Conservation (phyloP, 2,329 filamentous ascomycete species). For the Apiospora kogelbergensis region DNA sequence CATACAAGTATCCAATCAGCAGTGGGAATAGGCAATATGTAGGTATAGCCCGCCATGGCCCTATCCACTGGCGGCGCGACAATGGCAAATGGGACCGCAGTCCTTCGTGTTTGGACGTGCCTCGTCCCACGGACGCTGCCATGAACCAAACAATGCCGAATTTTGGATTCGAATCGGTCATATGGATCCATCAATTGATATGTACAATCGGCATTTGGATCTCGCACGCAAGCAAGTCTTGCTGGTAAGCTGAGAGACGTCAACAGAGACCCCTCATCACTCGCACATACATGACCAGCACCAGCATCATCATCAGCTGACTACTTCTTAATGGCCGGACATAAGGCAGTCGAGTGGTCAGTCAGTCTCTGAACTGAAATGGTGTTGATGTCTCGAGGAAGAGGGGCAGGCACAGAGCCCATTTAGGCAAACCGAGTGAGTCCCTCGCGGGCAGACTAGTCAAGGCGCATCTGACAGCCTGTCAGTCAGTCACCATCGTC, state of each 20-base stretch:
- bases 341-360: no score
- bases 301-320: no score
- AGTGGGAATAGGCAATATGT: neutral
- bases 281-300: neutral
- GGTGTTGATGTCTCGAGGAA: neutral
- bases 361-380: neutral
- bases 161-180: constrained; percentile 3
- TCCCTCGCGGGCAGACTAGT: neutral
- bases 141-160: neutral
- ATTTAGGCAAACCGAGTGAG: neutral
- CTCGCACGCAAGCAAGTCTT: neutral
- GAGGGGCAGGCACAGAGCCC: neutral
- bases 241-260: neutral
- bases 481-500: neutral
- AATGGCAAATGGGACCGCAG: neutral
- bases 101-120: neutral
- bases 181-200: constrained; percentile 2
- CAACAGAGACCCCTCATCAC: neutral
- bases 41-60: neutral
- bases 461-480: neutral
- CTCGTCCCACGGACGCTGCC: neutral
- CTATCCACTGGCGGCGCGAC: neutral
- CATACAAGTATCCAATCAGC: neutral
- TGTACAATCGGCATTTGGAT: neutral
- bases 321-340: no score